Conservation (phyloP, 148 eudicot species). For the Euryodendron excelsum region DNA sequence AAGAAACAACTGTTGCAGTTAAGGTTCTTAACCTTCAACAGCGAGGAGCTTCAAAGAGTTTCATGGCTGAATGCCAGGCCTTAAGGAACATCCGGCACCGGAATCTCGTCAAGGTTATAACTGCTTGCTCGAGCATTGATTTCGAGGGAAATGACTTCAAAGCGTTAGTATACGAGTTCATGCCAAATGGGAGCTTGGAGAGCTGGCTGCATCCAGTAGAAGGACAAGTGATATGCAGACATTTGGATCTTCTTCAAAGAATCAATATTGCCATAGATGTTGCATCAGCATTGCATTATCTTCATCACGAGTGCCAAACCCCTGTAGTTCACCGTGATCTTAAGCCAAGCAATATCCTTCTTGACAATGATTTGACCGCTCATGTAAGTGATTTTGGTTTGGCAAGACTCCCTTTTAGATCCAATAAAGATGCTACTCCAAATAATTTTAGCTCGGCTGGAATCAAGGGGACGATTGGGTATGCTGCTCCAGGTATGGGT, state of each 20-base stretch:
- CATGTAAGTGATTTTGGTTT: too few relatives aligned
- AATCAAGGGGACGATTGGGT: too few relatives aligned
- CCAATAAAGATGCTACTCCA: too few relatives aligned
- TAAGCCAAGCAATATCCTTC: slow-evolving; percentile 42
- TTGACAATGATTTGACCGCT: slow-evolving; percentile 20
- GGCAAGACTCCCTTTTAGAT: too few relatives aligned
- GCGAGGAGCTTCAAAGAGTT: slow-evolving; percentile 35
- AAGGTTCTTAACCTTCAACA: slow-evolving; percentile 35
- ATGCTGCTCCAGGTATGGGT: too few relatives aligned
- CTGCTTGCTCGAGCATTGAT: slow-evolving; percentile 35
- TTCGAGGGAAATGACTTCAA: slow-evolving; percentile 18
- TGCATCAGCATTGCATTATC: slow-evolving; percentile 34
- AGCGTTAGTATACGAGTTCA: slow-evolving; percentile 34
- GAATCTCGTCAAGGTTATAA: slow-evolving; percentile 34
- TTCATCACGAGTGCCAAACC: slow-evolving; percentile 30
- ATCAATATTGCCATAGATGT: slow-evolving; percentile 33
- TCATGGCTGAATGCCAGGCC: slow-evolving; percentile 36
- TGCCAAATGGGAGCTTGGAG: slow-evolving; percentile 41
- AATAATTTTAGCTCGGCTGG: too few relatives aligned
- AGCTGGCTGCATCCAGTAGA: slow-evolving; percentile 30
- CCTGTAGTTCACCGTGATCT: slow-evolving; percentile 38
- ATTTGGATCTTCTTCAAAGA: slow-evolving; percentile 28
- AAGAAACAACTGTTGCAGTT: slow-evolving; percentile 22
- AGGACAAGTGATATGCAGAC: background rate
- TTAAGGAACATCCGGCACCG: slow-evolving; percentile 31